Conservation (phyloP, 2,329 filamentous ascomycete genomes). For the Colletotrichum sp. region DNA sequence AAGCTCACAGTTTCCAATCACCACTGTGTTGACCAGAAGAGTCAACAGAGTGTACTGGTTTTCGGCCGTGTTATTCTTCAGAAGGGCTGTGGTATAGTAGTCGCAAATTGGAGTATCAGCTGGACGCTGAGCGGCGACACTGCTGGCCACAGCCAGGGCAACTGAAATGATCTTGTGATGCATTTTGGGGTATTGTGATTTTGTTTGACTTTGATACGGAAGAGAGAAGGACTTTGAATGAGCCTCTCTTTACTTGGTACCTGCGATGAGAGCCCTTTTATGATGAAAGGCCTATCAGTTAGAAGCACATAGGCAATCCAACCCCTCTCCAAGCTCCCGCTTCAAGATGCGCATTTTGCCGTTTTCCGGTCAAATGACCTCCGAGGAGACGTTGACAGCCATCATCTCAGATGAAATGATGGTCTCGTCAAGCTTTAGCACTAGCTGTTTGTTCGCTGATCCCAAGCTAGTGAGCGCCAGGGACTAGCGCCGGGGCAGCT, state of each 20-base stretch:
- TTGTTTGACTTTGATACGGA: neutral
- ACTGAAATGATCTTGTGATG: constrained; percentile 26
- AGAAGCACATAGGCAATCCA: neutral
- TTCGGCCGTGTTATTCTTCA: constrained; percentile 62
- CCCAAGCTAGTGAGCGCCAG: neutral
- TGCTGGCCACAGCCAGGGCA: constrained; percentile 29
- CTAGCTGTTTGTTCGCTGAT: neutral
- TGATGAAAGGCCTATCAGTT: neutral
- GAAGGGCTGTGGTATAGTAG: constrained; percentile 66
- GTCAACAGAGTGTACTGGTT: constrained; percentile 63
- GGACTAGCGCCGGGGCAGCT: constrained; percentile 6
- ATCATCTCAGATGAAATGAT: neutral
- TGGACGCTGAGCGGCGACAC: constrained; percentile 49
- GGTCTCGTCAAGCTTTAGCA: neutral
- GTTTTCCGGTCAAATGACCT: neutral
- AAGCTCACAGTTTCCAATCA: constrained; percentile 64
- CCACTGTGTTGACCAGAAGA: constrained; percentile 65
- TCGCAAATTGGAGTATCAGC: constrained; percentile 61
- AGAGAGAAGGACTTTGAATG: neutral
- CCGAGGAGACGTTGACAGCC: neutral
- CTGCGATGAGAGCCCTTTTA: neutral
- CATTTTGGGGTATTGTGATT: constrained; percentile 25
- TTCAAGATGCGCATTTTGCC: neutral
- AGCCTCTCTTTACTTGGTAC: neutral
- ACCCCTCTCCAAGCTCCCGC: neutral